Base-by-base conservation (phyloP, 2,329 filamentous ascomycete species). In the Ophiostoma angusticollis region DNA sequence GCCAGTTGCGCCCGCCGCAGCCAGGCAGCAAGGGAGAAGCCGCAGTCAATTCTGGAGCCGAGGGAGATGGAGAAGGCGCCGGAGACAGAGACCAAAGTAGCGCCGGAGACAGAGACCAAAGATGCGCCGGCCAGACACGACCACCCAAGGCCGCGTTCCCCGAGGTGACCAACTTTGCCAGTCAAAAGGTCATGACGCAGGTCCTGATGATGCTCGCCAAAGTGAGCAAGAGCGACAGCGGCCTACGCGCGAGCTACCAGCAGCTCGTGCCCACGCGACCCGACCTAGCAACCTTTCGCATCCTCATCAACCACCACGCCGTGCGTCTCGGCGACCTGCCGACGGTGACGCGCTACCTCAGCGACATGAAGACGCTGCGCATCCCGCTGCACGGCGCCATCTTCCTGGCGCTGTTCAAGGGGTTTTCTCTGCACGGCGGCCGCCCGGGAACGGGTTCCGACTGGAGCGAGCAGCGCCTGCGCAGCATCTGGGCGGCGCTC, bases 381-480 rank as follows among this genome's bases (percentile, higher is more conserved):
- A 65, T 93, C 4, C 72, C 76, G 0, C 62, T 89, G 13, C 76
- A 89, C 44, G 81, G 80, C 6, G 72, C 80, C 41, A 72, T 93
- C 18, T 95, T 89, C 52, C 65, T 91, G 27, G 70, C 80, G 7
- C 64, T 96, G 4, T 83, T 96, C 60, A 80, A 84, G 50, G 86
- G 83, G 0, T 98, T 96, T 53, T 67, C 70, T 23, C 57, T 63
- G 3, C 79, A 94, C 52, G 89, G 87, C 9, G 77, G 75, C 19
- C 54, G 64, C 18, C 64, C 46, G 1, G 58, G 77, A 46, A 64
- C 48, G 1, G 58, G 76, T 47, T 77, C 78, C 0, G 67, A 74
- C 11, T 98, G 91, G 89, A 84, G 74, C 21, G 62, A 65, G 22
- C 59, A 70, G 47, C 70, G 76, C n/a, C 69, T 96, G 3, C 68